Base-by-base conservation (phyloP, 2,329 filamentous ascomycete species). In the Emydomyces testavorans region DNA sequence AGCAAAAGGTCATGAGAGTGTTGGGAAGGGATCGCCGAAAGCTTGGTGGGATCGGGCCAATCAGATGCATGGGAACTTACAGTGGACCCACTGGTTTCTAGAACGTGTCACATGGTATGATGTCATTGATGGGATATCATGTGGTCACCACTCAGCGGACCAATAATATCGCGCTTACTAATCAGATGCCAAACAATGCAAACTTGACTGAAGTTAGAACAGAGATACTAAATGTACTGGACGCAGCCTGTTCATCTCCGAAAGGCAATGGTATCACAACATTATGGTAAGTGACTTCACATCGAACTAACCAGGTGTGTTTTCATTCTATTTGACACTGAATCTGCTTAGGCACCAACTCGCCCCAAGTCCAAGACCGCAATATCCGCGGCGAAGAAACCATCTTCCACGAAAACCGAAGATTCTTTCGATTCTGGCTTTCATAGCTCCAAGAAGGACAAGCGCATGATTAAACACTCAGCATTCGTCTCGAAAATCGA, bases 391-490 rank as follows among this genome's bases (percentile, higher is more conserved):
- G 31, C 44, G 31, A 54, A 52, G 26, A 57, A 55, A 46, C 48
- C 56, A 42, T 11, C 35, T 46, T 21, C 57, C 54, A 23, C 28
- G 2, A 16, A 16, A 21, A 23, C 39, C 18, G 37, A 35, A 37
- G 31, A 41, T 18, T 50, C 52, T 21, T 60, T 64, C 43, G 52
- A 58, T 58, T 49, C 67, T 46, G 62, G 65, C 5, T 89, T 90
- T 65, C 70, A 79, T 52, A 76, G 79, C 47, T 80, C 75, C 53
- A 96, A 95, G 67, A 81, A 78, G 61, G 85, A 93, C 70, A 94
- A 90, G 71, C 83, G 82, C 20, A 70, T 75, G 28, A 85, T 93
- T 58, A 89, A 88, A 62, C 86, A 86, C 71, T 83, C 83, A 0
- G 69, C 80, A 11, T 87, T 96, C 54, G 72, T 94, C 23, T 82